Evolutionary conservation across 2,329 filamentous ascomycete species (phyloP), one percentile per base, ranked within the genome.

Genomic region (Fusarium hainanense): DNA sequence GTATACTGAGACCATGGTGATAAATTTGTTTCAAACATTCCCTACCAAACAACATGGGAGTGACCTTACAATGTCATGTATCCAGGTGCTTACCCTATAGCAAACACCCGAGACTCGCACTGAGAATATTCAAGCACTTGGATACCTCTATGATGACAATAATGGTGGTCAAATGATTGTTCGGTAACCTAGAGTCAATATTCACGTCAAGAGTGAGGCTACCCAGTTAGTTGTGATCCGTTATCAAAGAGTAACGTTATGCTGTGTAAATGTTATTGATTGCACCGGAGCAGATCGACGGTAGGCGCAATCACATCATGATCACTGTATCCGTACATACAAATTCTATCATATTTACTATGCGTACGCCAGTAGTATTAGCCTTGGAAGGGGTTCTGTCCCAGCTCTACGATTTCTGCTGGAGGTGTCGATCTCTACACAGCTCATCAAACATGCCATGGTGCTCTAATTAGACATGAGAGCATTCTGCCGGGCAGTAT

Each of bases 381-480:
- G n/a, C 10, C 14, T 16, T 8, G 14, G 20, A 40, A 51, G 37
- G 49, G 49, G 23, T 16, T n/a, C 23, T n/a, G 13, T 51, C 49
- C 25, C 47, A 37, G 18, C 7, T 50, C 18, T 40, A 40, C 49
- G 23, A 51, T 27, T 21, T 23, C 44, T 34, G 44, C 44, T 34
- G 44, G 20, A 57, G 42, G 48, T 44, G 70, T 42, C 47, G 58
- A 74, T 69, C 59, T 54, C 20, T 28, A 44, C 42, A 57, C 20
- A 63, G 48, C 56, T 71, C 47, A 65, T 63, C 40, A 61, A 58
- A 70, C 37, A 47, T 18, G n/a, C 27, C 32, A 21, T 27, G 25
- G 37, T 58, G 59, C 40, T 46, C 44, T 58, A 64, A 64, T 64
- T 64, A 64, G 61, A 64, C 43, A 64, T 41, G 20, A 49, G 25